These are phyloP conservation scores for Silybum marianum DNA, from an alignment of 129 eudicot genomes.

Conservation along the genomic window DNA sequence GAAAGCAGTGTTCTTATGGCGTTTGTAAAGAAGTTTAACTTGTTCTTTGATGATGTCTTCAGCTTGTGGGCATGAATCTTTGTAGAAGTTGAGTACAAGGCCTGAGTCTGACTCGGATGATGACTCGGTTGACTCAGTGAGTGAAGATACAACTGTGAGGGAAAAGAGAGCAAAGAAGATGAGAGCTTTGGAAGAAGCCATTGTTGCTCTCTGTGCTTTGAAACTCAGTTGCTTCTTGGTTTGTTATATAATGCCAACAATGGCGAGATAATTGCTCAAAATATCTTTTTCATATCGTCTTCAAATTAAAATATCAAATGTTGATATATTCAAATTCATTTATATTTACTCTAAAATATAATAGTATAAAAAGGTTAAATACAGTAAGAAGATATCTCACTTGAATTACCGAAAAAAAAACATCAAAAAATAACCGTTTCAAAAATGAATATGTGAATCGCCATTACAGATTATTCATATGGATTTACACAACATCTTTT, in stretches of 20 bases:
- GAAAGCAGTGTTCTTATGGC: conserved; percentile 99
- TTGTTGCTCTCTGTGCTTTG: conserved; percentile 31
- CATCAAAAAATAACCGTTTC: no score
- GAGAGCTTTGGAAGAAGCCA: conserved; percentile 55
- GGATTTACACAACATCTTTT: no score
- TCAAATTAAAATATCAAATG: background rate
- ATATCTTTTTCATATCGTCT: background rate
- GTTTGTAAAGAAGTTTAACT: conserved; percentile 95
- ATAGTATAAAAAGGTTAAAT: no score
- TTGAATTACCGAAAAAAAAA: no score
- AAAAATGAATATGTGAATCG: no score
- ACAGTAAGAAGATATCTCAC: no score
- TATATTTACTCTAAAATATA: no score
- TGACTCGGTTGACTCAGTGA: conserved; percentile 54
- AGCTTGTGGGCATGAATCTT: conserved; percentile 95
- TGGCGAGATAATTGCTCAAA: conserved; percentile 11
- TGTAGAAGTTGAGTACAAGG: conserved; percentile 80
- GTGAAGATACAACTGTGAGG: conserved; percentile 40
- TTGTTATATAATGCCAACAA: conserved; percentile 39
- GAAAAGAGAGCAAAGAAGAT: conserved; percentile 53
- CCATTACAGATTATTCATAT: no score
- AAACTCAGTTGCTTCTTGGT: conserved; percentile 7
- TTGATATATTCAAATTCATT: background rate
- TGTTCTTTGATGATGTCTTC: conserved; percentile 94
- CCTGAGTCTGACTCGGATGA: conserved; percentile 43